phyloP scores from a whole-genome alignment of 2,329 filamentous ascomycete genomes.

The Colletotrichum truncatum region DNA sequence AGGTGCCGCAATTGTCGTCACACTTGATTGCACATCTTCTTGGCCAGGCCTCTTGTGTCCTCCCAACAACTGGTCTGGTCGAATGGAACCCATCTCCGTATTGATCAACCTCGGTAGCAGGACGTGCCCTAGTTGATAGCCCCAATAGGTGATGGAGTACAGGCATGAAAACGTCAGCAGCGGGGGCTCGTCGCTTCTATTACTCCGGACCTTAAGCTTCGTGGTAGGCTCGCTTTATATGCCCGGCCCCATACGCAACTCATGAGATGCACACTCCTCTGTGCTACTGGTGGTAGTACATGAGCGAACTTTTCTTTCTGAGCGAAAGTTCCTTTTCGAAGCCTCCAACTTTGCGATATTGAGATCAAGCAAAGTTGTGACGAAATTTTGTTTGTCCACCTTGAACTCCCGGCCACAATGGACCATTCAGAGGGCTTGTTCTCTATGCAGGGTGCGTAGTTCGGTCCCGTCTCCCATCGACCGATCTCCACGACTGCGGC shows the following conservation, averaged over 20 bases:
- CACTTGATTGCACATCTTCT: neutral
- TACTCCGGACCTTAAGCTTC: conserved; percentile 9
- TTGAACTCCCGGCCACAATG: neutral
- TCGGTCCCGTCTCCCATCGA: conserved; percentile 7
- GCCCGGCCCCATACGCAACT: neutral
- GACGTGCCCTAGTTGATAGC: neutral
- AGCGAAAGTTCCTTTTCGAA: neutral
- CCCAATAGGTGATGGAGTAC: neutral
- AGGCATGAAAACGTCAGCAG: neutral
- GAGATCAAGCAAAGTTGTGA: conserved; percentile 16
- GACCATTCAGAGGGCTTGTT: conserved; percentile 2
- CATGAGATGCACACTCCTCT: conserved; percentile 21
- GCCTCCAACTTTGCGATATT: conserved; percentile 4
- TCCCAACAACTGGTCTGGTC: neutral
- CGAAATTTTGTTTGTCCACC: conserved; percentile 27
- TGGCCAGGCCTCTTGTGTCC: neutral
- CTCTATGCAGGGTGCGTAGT: conserved; percentile 12
- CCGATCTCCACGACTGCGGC: conserved; percentile 20
- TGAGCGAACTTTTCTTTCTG: neutral
- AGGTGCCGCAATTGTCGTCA: neutral
- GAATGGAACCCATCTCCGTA: neutral
- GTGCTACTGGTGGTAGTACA: neutral
- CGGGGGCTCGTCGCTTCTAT: neutral
- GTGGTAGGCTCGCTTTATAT: conserved; percentile 3
- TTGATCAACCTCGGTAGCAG: neutral